Percentiles rank a stretch among this genome's conserved stretches.
These are phyloP conservation scores for Penicillium tannophilum DNA, from an alignment of 495 filamentous ascomycete genomes.

Conservation along the genomic window DNA sequence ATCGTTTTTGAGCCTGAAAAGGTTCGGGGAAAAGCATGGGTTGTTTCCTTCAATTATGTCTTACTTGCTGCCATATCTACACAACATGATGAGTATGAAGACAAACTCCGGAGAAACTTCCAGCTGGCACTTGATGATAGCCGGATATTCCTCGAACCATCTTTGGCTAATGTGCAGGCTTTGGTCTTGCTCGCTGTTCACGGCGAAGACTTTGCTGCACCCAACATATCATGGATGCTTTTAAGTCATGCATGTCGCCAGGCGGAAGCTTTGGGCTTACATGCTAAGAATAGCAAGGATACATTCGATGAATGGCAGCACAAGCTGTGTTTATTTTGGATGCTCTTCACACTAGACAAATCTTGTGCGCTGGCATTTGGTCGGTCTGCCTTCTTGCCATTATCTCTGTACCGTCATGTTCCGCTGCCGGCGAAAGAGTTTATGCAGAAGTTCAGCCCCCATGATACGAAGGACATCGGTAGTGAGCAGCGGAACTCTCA, in stretches of 20 bases:
- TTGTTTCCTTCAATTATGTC: slow-evolving; percentile 22
- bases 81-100: slow-evolving; percentile 8
- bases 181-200: slow-evolving; percentile 24
- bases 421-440: slow-evolving; percentile 15
- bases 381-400: slow-evolving; percentile 24
- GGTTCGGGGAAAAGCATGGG: slow-evolving; percentile 16
- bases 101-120: slow-evolving; percentile 18
- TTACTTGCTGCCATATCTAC: slow-evolving; percentile 12
- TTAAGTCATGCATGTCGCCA: slow-evolving; percentile 30
- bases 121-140: slow-evolving; percentile 23
- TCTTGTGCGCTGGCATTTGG: slow-evolving; percentile 30
- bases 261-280: slow-evolving; percentile 27
- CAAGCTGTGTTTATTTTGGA: slow-evolving; percentile 30
- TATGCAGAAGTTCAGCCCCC: slow-evolving; percentile 7
- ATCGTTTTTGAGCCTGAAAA: slow-evolving; percentile 21
- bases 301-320: slow-evolving; percentile 12
- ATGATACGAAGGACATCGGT: neutral
- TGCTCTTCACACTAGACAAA: slow-evolving; percentile 28
- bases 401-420: slow-evolving; percentile 18
- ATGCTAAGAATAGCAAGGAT: slow-evolving; percentile 9
- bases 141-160: slow-evolving; percentile 26
- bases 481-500: neutral
- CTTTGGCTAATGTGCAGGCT: slow-evolving; percentile 24
- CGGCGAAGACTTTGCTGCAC: slow-evolving; percentile 29
- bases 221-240: slow-evolving; percentile 32